Evolutionary conservation across 352 stramenopile genomes (phyloP).

Genomic region (Globisporangium yorkense): DNA sequence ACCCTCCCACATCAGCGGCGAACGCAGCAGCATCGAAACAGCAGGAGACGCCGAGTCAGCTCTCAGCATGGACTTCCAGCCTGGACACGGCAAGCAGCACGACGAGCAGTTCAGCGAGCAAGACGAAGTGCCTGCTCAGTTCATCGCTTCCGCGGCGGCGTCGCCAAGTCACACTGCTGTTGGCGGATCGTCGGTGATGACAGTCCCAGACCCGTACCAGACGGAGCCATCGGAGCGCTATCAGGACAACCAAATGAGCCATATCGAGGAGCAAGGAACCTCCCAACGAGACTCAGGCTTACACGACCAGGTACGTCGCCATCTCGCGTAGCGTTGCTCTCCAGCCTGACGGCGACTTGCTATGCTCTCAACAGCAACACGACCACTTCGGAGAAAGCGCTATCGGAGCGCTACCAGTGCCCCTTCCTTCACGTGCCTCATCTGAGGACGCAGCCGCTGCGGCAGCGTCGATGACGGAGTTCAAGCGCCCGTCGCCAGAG

Average conservation of each 20-base stretch:
- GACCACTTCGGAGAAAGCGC: neutral
- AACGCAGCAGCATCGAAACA: neutral
- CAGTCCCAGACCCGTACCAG: no score
- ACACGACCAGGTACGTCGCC: no score
- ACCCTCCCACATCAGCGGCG: no score
- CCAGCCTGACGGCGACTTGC: no score
- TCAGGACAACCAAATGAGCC: no score
- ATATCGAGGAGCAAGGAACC: no score
- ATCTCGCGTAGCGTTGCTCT: no score
- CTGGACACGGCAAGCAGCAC: slow-evolving; percentile 3
- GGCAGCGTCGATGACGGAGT: neutral
- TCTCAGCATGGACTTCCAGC: slow-evolving; percentile 23
- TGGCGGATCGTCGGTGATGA: no score
- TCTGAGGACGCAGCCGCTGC: neutral
- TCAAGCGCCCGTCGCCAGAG: neutral
- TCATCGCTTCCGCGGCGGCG: neutral
- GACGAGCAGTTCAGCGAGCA: neutral
- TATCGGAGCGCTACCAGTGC: neutral
- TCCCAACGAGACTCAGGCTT: no score
- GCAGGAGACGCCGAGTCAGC: slow-evolving; percentile 11
- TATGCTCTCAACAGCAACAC: neutral
- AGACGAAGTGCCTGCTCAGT: neutral
- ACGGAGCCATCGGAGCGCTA: no score
- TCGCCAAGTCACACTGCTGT: no score
- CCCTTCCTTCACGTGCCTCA: neutral